Base-by-base conservation (phyloP, 306 rosid genomes). In the Begonia fuchsioides region DNA sequence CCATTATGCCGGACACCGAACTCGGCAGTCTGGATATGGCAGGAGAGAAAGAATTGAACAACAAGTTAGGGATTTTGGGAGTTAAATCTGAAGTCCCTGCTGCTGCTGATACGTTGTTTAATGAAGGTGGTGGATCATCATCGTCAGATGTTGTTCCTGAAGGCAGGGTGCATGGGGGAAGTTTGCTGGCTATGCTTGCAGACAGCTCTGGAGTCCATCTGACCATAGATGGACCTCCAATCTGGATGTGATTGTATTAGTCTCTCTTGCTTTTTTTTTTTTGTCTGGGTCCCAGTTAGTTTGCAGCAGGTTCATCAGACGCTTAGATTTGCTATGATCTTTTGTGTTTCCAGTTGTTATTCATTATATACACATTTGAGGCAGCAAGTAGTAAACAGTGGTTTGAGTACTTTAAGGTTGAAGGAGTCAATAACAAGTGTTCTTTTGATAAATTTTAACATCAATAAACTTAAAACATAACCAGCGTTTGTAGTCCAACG, bases 151-250 rank as follows among this genome's bases (percentile, higher is more conserved):
- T 63, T 12, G 49, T 63, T 67, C 79, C 87, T 15, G 96, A 87
- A 75, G 96, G 96, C 47, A 73, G 96, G 68, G 96, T 87, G 47
- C 96, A 87, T 54, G 96, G 96, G 3, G 96, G 96, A 59, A 80
- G 96, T 64, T 62, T 82, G 67, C 60, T 82, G 83, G 83, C 93
- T 18, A 51, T 82, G 87, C 73, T 82, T 51, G 55, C 68, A 0
- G 68, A 66, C 38, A 46, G 66, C 58, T 75, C 82, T 32, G 69
- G 69, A 17, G 35, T 26, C 35, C 35, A 3, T 26, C 35, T 5
- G 35, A 26, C 8, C 35, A 20, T 20, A 20, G 32, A n/a, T n/a
- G n/a, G 32, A 53, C 77, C 81, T 49, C 72, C 47, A 53, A 69
- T 61, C 49, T 82, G 86, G 83, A 72, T 82, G 72, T 82, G 65